Percentiles rank a stretch among this genome's conserved stretches.
These are phyloP conservation scores for Stephania yunnanensis DNA, from an alignment of 164 flowering plant genomes.

Conservation along the genomic window DNA sequence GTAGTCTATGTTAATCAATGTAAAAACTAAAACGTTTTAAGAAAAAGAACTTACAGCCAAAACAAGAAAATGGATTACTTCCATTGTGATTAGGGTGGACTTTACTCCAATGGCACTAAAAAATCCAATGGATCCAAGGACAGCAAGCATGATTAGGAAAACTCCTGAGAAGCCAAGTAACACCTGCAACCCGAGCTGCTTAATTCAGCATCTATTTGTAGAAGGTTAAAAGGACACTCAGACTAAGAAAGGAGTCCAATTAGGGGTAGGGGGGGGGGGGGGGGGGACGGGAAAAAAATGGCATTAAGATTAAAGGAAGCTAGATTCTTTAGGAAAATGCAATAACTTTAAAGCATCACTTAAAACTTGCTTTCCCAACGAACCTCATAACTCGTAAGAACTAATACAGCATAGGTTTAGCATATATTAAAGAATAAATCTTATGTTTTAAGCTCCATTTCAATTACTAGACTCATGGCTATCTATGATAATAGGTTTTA, in stretches of 20 bases:
- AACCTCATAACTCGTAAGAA: too few relatives aligned
- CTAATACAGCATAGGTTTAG: too few relatives aligned
- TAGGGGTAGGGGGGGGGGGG: too few relatives aligned
- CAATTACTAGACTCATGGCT: too few relatives aligned
- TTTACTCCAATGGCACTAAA: conserved; percentile 96
- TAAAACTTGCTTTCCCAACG: too few relatives aligned
- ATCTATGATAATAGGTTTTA: too few relatives aligned
- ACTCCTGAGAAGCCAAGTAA: conserved; percentile 93
- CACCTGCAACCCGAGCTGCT: conserved; percentile 46
- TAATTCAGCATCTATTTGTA: neutral
- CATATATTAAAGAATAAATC: too few relatives aligned
- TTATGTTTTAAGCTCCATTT: too few relatives aligned
- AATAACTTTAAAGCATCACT: too few relatives aligned
- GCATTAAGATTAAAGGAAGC: neutral
- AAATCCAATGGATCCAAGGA: conserved; percentile 85
- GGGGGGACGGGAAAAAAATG: neutral
- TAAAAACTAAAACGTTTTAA: neutral
- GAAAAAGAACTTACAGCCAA: conserved; percentile 70
- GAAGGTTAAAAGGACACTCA: neutral
- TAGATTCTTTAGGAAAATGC: too few relatives aligned
- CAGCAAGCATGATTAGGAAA: conserved; percentile 83
- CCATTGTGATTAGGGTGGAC: conserved; percentile 95
- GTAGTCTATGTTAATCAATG: neutral
- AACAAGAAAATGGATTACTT: conserved; percentile 98
- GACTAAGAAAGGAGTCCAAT: neutral